Percentiles rank a stretch among this genome's conserved stretches.
phyloP scores from a whole-genome alignment of 805 yeast species.

The Barnettozyma siamensis region DNA sequence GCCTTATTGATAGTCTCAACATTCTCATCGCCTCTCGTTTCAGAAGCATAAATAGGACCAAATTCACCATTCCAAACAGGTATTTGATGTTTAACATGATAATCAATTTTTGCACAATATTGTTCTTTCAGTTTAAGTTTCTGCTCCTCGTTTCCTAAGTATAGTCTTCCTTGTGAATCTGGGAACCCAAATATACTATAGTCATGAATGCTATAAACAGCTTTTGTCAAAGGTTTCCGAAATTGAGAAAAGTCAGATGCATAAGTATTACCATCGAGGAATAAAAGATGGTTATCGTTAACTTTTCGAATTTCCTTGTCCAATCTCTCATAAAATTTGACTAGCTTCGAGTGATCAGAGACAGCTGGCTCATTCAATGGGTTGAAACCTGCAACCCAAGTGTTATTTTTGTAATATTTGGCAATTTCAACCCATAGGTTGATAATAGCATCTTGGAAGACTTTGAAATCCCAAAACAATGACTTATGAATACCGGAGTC shows the following conservation, averaged over 20 bases:
- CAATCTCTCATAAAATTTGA: constrained; percentile 32
- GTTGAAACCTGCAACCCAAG: constrained; percentile 50
- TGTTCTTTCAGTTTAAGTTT: constrained; percentile 30
- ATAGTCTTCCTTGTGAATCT: constrained; percentile 24
- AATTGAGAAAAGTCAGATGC: constrained; percentile 46
- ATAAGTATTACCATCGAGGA: constrained; percentile 46
- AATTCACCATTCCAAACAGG: constrained; percentile 54
- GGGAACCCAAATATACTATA: constrained; percentile 44
- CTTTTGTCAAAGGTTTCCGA: constrained; percentile 36
- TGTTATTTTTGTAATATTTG: constrained; percentile 38
- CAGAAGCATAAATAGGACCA: constrained; percentile 44
- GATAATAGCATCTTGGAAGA: constrained; percentile 41
- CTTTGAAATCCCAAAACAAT: constrained; percentile 44
- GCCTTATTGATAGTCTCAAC: constrained; percentile 32
- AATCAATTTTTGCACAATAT: constrained; percentile 40
- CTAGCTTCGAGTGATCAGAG: constrained; percentile 36
- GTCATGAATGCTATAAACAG: constrained; percentile 48
- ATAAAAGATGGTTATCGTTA: constrained; percentile 45
- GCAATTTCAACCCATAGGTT: constrained; percentile 43
- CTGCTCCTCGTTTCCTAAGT: constrained; percentile 33
- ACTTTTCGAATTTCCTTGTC: constrained; percentile 37
- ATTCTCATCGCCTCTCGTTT: constrained; percentile 36
- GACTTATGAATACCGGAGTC: constrained; percentile 44
- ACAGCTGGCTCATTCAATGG: constrained; percentile 49
- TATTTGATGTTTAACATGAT: constrained; percentile 33